Conservation (phyloP, 345 rosid genomes). For the Orychophragmus violaceus region DNA sequence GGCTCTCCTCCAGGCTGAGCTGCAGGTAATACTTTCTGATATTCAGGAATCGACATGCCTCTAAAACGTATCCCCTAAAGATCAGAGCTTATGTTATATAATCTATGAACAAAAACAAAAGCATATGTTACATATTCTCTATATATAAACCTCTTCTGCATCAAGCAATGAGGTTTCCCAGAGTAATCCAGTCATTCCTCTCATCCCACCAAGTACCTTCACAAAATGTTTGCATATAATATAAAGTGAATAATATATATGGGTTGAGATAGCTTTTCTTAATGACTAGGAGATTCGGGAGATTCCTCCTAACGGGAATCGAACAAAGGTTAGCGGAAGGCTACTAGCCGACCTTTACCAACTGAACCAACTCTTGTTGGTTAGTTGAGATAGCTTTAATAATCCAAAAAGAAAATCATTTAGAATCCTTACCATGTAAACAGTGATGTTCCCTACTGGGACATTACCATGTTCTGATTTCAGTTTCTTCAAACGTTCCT, state of each 20-base stretch:
- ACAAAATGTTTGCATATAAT: constrained; percentile 35
- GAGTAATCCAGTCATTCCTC: constrained; percentile 93
- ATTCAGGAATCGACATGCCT: constrained; percentile 89
- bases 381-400: too few relatives aligned
- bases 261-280: not conserved
- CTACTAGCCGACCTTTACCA: too few relatives aligned
- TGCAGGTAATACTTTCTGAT: constrained; percentile 79
- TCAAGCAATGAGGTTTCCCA: constrained; percentile 98
- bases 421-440: constrained; percentile 61
- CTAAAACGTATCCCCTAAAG: constrained; percentile 87
- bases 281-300: too few relatives aligned
- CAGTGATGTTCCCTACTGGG: constrained; percentile 74
- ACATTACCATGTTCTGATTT: constrained; percentile 75
- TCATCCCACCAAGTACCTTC: constrained; percentile 94
- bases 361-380: too few relatives aligned
- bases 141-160: constrained; percentile 66
- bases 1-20: constrained; percentile 90
- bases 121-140: not conserved
- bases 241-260: not conserved
- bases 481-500: constrained; percentile 87
- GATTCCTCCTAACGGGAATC: too few relatives aligned
- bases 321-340: too few relatives aligned
- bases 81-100: not conserved
- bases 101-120: not conserved
- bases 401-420: too few relatives aligned